These are phyloP conservation scores for Trichosanthes truncata DNA, from an alignment of 306 rosid species.

Conservation along the genomic window DNA sequence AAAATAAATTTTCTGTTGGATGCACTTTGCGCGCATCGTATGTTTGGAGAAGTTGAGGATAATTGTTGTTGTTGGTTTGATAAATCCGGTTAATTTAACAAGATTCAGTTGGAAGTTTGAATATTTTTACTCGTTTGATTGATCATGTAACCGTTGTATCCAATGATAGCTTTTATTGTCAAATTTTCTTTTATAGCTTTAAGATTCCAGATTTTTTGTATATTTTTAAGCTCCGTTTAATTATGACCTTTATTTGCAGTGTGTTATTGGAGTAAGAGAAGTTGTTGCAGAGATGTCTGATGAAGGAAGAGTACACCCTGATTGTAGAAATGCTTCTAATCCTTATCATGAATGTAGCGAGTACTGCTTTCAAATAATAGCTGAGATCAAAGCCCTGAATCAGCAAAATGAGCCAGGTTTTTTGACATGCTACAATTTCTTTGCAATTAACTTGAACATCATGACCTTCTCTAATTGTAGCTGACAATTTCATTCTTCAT, in stretches of 20 bases:
- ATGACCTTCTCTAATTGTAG: neutral
- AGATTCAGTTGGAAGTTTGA: neutral
- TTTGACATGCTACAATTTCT: neutral
- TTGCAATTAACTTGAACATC: neutral
- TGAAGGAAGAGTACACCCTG: conserved; percentile 73
- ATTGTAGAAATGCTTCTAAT: conserved; percentile 82
- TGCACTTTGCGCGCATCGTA: neutral
- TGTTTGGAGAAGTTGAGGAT: neutral
- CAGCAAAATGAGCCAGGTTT: conserved; percentile 38
- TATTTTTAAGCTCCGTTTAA: neutral
- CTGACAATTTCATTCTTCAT: neutral
- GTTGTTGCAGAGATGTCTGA: conserved; percentile 37
- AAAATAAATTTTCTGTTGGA: neutral
- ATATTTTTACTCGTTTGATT: neutral
- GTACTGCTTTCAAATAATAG: conserved; percentile 67
- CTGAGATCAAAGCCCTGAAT: conserved; percentile 49
- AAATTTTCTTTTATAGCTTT: neutral
- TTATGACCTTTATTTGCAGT: neutral
- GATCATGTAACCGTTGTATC: neutral
- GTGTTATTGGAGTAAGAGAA: neutral
- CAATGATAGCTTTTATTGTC: neutral
- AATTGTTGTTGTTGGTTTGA: neutral
- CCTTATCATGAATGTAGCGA: conserved; percentile 86
- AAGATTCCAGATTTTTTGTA: neutral
- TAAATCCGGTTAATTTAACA: neutral